Percentiles rank a stretch among this genome's conserved stretches.
These are phyloP conservation scores for Spizellomyces sp. DNA, from an alignment of 192 early-diverging fungal species.

Conservation along the genomic window DNA sequence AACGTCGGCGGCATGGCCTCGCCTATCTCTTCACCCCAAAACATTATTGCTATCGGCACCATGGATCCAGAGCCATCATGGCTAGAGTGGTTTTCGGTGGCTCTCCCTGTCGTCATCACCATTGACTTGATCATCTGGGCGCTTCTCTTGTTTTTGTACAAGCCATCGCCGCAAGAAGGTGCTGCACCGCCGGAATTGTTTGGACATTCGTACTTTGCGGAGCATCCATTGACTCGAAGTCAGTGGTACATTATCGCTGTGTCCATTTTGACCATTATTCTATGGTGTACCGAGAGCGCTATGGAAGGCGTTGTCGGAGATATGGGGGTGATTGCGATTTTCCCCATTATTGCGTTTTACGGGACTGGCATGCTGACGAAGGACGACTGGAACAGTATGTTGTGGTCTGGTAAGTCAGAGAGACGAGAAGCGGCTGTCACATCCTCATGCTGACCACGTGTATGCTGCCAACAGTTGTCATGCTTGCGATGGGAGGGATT, in stretches of 20 bases:
- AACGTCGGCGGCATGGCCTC: slow-evolving; percentile 98
- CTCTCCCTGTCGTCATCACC: slow-evolving; percentile 81
- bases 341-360: slow-evolving; percentile 88
- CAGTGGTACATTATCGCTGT: slow-evolving; percentile 82
- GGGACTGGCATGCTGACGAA: slow-evolving; percentile 89
- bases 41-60: slow-evolving; percentile 91
- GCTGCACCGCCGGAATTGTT: slow-evolving; percentile 38
- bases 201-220: slow-evolving; percentile 32
- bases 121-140: slow-evolving; percentile 83
- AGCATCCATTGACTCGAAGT: slow-evolving; percentile 48
- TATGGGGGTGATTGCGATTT: slow-evolving; percentile 95
- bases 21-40: slow-evolving; percentile 96
- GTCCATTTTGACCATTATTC: slow-evolving; percentile 72
- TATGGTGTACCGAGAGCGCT: slow-evolving; percentile 87
- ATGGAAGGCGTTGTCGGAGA: slow-evolving; percentile 82
- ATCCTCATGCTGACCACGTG: background rate
- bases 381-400: slow-evolving; percentile 95
- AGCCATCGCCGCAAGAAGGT: slow-evolving; percentile 46
- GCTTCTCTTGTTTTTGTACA: slow-evolving; percentile 77
- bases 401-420: slow-evolving; percentile 79
- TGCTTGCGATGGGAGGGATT: slow-evolving; percentile 93
- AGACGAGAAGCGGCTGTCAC: too few species aligned
- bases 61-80: slow-evolving; percentile 90
- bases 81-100: slow-evolving; percentile 87
- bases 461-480: slow-evolving; percentile 38